Conservation (phyloP, 2,329 filamentous ascomycete species). For the Phyllosticta capitalensis region DNA sequence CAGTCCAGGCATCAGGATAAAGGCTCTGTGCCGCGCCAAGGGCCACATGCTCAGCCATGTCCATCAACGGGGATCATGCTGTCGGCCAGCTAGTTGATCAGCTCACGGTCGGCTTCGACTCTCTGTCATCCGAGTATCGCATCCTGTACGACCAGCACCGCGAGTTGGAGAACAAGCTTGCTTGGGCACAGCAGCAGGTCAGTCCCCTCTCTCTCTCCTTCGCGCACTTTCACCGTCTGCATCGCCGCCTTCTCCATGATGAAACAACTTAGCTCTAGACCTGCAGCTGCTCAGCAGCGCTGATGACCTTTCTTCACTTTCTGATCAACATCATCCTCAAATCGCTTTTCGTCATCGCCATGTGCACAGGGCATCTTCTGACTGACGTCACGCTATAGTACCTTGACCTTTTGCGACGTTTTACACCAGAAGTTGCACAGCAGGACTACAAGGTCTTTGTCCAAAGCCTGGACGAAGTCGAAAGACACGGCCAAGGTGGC, state of each 20-base stretch:
- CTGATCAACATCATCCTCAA: constrained; percentile 33
- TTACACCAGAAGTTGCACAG: constrained; percentile 26
- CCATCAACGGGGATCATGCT: constrained; percentile 9
- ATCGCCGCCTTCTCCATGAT: constrained; percentile 27
- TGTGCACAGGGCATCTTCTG: neutral
- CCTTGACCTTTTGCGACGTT: constrained; percentile 31
- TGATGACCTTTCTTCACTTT: constrained; percentile 32
- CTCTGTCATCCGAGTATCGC: constrained; percentile 38
- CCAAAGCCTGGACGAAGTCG: constrained; percentile 28
- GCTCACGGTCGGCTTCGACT: constrained; percentile 38
- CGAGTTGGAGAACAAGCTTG: constrained; percentile 38
- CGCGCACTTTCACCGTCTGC: neutral
- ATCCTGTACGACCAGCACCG: constrained; percentile 35
- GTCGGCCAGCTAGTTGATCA: constrained; percentile 29
- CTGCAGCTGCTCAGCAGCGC: constrained; percentile 37
- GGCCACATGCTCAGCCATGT: constrained; percentile 1
- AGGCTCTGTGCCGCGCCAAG: neutral
- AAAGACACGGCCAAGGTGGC: constrained; percentile 15
- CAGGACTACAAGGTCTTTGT: constrained; percentile 32
- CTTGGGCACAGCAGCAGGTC: constrained; percentile 41
- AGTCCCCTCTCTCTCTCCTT: constrained; percentile 14
- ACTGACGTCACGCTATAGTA: constrained; percentile 20
- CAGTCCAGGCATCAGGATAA: constrained; percentile 1
- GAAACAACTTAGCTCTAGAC: constrained; percentile 43
- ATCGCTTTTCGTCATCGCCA: neutral